Conservation (phyloP, 805 yeast genomes). For the Monosporozyma aerobia region DNA sequence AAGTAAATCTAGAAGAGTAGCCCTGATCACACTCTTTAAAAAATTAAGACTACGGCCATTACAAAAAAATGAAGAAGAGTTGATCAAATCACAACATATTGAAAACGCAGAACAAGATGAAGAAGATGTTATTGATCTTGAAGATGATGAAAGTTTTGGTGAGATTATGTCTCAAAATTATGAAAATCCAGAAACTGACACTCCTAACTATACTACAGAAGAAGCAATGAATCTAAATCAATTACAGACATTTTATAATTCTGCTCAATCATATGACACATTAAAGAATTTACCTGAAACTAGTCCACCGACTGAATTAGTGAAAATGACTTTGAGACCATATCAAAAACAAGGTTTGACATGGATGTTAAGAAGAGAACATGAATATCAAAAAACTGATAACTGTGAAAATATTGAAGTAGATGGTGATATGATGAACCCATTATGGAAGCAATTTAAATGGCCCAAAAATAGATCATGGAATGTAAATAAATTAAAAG, state of each 20-base stretch:
- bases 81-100: constrained; percentile 3
- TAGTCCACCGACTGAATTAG: constrained; percentile 40
- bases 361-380: constrained; percentile 83
- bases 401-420: constrained; percentile 24
- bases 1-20: constrained; percentile 41
- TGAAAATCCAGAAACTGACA: not conserved
- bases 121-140: constrained; percentile 25
- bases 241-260: constrained; percentile 60
- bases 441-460: constrained; percentile 69
- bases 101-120: not conserved
- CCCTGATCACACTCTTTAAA: constrained; percentile 48
- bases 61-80: constrained; percentile 10
- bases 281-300: constrained; percentile 53
- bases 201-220: constrained; percentile 15
- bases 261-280: constrained; percentile 57
- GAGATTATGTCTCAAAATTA: constrained; percentile 8
- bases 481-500: constrained; percentile 13
- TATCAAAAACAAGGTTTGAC: constrained; percentile 81
- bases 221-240: constrained; percentile 59
- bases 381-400: constrained; percentile 36
- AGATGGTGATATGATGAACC: constrained; percentile 59
- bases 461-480: constrained; percentile 58
- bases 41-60: constrained; percentile 31
- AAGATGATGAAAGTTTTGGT: constrained; percentile 27
- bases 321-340: constrained; percentile 51